Percentiles rank a stretch among this genome's conserved stretches.
Conservation (phyloP, 176 grass and related monocot species). For the Saccharum officinarum region DNA sequence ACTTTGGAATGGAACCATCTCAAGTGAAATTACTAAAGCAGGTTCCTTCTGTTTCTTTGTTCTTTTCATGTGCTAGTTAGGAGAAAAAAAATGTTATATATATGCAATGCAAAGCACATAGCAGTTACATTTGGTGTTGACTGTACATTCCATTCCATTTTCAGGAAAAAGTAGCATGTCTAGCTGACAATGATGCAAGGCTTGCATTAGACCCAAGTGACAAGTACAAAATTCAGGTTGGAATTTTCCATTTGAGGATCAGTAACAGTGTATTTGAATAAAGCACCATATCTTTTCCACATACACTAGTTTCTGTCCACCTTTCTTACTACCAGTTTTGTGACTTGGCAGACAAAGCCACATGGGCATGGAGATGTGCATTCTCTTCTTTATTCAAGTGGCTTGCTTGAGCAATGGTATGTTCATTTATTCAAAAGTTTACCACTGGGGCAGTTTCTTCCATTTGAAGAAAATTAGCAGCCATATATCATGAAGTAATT, state of each 20-base stretch:
- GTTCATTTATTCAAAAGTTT: conserved; percentile 18
- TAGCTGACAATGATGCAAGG: conserved; percentile 86
- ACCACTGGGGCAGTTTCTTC: neutral
- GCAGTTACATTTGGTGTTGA: conserved; percentile 3
- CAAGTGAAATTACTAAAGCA: conserved; percentile 97
- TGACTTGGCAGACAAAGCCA: conserved; percentile 79
- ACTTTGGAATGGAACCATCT: conserved; percentile 88
- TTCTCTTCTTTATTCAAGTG: conserved; percentile 93
- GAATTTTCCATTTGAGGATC: conserved; percentile 13
- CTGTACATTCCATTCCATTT: conserved; percentile 15
- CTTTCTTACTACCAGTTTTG: conserved; percentile 27
- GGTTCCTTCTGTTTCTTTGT: conserved; percentile 44
- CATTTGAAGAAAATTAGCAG: conserved; percentile 17
- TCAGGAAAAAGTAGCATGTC: conserved; percentile 96
- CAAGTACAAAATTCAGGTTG: conserved; percentile 97
- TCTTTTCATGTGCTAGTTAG: conserved; percentile 11
- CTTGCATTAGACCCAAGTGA: conserved; percentile 90
- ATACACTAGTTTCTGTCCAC: neutral
- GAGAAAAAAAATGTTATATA: neutral
- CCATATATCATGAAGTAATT: conserved; percentile 8
- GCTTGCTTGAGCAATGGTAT: conserved; percentile 84
- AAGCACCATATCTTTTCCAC: neutral
- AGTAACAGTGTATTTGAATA: neutral
- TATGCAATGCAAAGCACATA: neutral
- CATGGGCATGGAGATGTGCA: conserved; percentile 99